These are phyloP conservation scores for Asterophora parasitica DNA, from an alignment of 768 basidiomycete genomes.

Conservation along the genomic window DNA sequence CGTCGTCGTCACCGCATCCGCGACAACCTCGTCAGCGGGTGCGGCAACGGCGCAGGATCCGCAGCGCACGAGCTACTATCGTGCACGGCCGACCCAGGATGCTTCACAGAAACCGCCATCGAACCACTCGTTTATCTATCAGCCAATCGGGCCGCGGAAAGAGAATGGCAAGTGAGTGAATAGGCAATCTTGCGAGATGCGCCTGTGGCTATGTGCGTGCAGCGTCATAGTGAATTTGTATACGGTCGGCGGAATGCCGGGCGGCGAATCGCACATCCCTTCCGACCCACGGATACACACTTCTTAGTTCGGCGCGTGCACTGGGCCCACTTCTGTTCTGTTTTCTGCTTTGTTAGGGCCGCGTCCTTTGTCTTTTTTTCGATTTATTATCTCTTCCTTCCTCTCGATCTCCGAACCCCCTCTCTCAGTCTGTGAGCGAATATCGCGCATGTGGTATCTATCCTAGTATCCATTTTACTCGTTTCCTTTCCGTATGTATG, in stretches of 20 bases:
- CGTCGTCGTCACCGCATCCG: conserved; percentile 38
- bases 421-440: too few relatives aligned
- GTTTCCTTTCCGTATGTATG: neutral
- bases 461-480: neutral
- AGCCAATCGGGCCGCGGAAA: conserved; percentile 35
- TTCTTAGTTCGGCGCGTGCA: too few relatives aligned
- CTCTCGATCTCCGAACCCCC: neutral
- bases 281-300: too few relatives aligned
- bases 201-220: too few relatives aligned
- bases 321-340: neutral
- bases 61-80: conserved; percentile 50
- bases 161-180: conserved; percentile 27
- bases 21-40: conserved; percentile 18
- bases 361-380: neutral
- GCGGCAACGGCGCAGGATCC: conserved; percentile 31
- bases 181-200: too few relatives aligned
- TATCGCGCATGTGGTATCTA: neutral
- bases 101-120: conserved; percentile 6
- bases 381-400: neutral
- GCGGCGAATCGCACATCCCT: too few relatives aligned
- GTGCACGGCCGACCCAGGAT: conserved; percentile 34
- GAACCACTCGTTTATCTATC: conserved; percentile 41
- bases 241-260: neutral
- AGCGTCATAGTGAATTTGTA: neutral
- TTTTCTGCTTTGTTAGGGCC: neutral